Base-by-base conservation (phyloP, 345 rosid species). In the Murraya paniculata region DNA sequence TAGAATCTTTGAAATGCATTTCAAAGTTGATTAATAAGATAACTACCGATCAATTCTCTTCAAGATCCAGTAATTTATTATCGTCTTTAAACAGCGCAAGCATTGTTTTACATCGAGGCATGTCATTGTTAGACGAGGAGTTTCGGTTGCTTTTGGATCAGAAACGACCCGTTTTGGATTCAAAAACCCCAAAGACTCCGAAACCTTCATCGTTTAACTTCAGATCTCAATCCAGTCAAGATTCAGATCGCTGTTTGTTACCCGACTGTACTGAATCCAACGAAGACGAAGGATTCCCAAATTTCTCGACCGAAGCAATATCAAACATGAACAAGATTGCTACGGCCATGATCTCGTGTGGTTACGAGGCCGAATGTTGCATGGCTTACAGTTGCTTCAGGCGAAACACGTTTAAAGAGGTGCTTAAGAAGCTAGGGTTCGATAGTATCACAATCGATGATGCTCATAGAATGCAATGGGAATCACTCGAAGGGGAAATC, bases 401-500 rank as follows among this genome's bases (percentile, higher is more conserved):
- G 76, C 82, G 92, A 22, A 88, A 79, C 55, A 87, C 96, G 7
- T 80, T 95, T 68, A 86, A 84, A 76, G 88, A 78, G 1, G 91
- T 83, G 57, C 71, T 92, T 19, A 72, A 24, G 64, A 84, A 86
- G 82, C 77, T 84, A 8, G 95, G 95, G 7, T 90, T 85, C 64
- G 89, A 92, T 36, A 89, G 82, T 55, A 75, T 92, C 48, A 92
- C 88, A 78, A 79, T 87, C 11, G 98, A 95, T 45, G 98, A 95
- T 41, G 87, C 90, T 4, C 97, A 92, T 72, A 89, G 38, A 77
- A 88, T 89, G 87, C 77, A 78, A 3, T 93, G 98, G 99, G 97
- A 91, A 25, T 67, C 90, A 28, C 82, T 94, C 10, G 96, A 93
- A 78, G 87, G 82, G 10, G 96, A 93, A 75, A 95, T 95, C 78